Percentiles rank a stretch among this genome's conserved stretches.
phyloP scores from a whole-genome alignment of 225 moss, liverwort and hornwort genomes.

The Asterella californica region DNA sequence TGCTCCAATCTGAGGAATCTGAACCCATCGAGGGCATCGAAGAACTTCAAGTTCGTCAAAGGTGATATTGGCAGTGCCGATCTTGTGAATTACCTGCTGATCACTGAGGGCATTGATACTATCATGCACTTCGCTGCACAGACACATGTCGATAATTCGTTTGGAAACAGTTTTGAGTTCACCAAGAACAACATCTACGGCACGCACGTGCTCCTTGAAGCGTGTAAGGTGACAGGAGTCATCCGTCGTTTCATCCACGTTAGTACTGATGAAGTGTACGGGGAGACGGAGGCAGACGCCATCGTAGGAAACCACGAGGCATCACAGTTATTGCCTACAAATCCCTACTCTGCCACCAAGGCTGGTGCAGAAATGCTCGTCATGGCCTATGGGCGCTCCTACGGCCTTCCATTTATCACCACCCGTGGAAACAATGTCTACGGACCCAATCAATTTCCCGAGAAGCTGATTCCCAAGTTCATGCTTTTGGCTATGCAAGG shows the following conservation, averaged over 20 bases:
- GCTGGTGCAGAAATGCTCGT: conserved; percentile 52
- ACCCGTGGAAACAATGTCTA: conserved; percentile 49
- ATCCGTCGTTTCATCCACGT: conserved; percentile 51
- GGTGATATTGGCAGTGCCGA: conserved; percentile 46
- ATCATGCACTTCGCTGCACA: conserved; percentile 51
- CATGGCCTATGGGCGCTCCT: conserved; percentile 46
- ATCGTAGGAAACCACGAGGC: conserved; percentile 49
- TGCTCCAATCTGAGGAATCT: conserved; percentile 48
- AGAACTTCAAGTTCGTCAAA: conserved; percentile 49
- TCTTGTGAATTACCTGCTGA: conserved; percentile 47
- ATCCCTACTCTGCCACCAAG: conserved; percentile 49
- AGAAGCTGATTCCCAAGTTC: conserved; percentile 55
- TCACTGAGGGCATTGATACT: conserved; percentile 45
- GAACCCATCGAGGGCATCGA: conserved; percentile 33
- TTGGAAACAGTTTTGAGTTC: conserved; percentile 50
- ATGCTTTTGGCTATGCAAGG: conserved; percentile 46
- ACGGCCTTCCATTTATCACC: conserved; percentile 48
- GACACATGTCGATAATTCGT: conserved; percentile 50
- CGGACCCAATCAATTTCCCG: conserved; percentile 48
- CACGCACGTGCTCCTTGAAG: conserved; percentile 47
- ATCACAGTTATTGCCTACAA: conserved; percentile 45
- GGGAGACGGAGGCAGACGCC: conserved; percentile 46
- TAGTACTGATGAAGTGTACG: conserved; percentile 49
- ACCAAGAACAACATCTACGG: conserved; percentile 53
- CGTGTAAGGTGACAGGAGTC: conserved; percentile 47